These are phyloP conservation scores for Torulaspora pretoriensis DNA, from an alignment of 1,139 yeast genomes.

Conservation along the genomic window DNA sequence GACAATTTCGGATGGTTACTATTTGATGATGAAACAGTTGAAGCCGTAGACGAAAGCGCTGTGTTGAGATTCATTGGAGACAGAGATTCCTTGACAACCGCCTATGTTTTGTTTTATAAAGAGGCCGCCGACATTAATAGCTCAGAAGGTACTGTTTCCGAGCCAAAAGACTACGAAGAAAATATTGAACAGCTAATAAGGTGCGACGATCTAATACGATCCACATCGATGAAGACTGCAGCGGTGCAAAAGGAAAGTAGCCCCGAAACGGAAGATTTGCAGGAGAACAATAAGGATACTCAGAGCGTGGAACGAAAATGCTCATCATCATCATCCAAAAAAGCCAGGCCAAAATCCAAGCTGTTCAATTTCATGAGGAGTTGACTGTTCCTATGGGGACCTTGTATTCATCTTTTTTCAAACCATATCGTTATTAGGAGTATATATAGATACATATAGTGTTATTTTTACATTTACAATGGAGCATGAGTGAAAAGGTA, in stretches of 20 bases:
- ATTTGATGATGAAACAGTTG: conserved; percentile 94
- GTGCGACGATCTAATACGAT: conserved; percentile 25
- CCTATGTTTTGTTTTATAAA: conserved; percentile 79
- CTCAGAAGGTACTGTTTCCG: conserved; percentile 10
- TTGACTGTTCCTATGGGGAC: not conserved
- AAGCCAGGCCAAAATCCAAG: conserved; percentile 15
- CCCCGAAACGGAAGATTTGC: conserved; percentile 16
- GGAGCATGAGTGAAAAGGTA: conserved; percentile 58
- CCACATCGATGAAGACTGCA: conserved; percentile 10
- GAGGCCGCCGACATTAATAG: conserved; percentile 24
- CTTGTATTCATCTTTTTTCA: no score
- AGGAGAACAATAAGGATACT: conserved; percentile 11
- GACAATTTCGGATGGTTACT: conserved; percentile 80
- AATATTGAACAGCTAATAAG: conserved; percentile 28
- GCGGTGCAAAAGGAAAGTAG: conserved; percentile 2
- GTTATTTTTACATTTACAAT: conserved; percentile 6
- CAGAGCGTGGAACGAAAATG: conserved; percentile 9
- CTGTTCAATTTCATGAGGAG: conserved; percentile 17
- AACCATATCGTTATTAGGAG: conserved; percentile 3
- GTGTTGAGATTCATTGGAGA: conserved; percentile 88
- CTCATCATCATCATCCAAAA: conserved; percentile 9
- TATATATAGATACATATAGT: conserved; percentile 1
- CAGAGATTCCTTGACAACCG: conserved; percentile 83
- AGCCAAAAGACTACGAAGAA: conserved; percentile 20
- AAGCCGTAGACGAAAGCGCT: conserved; percentile 75